Evolutionary conservation across 2,329 filamentous ascomycete genomes (phyloP).

Genomic region (Alternaria alternata): DNA sequence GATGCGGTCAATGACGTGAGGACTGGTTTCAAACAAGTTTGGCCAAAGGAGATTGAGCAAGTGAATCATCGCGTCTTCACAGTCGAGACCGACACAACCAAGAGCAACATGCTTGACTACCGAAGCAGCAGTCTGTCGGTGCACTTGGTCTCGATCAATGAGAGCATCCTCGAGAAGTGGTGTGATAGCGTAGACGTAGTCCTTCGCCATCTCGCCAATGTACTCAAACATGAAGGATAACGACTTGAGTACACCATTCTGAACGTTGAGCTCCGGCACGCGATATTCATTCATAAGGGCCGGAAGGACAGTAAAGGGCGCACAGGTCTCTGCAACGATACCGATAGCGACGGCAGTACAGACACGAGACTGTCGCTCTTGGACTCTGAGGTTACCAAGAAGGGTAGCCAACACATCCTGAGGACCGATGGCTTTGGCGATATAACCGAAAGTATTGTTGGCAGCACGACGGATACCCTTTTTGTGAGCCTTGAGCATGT

Average conservation of each 20-base stretch:
- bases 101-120: conserved; percentile 98
- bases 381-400: conserved; percentile 94
- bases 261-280: conserved; percentile 96
- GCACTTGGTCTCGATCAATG: conserved; percentile 97
- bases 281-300: conserved; percentile 99
- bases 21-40: conserved; percentile 96
- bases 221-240: conserved; percentile 98
- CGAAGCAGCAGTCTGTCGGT: conserved; percentile 93
- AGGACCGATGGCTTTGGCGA: conserved; percentile 97
- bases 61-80: conserved; percentile 98
- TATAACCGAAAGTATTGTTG: conserved; percentile 99
- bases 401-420: conserved; percentile 96
- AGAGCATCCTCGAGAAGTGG: conserved; percentile 95
- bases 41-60: conserved; percentile 95
- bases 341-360: conserved; percentile 98
- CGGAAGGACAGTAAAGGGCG: conserved; percentile 97
- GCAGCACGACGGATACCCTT: conserved; percentile 98
- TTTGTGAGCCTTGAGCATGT: conserved; percentile 99
- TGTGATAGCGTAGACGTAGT: conserved; percentile 98
- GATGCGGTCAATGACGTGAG: conserved; percentile 97
- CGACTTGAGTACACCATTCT: conserved; percentile 97
- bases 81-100: conserved; percentile 95
- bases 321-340: conserved; percentile 97
- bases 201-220: conserved; percentile 99
- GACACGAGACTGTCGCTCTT: conserved; percentile 96